These are phyloP conservation scores for Verticillium tricorpus DNA, from an alignment of 2,329 filamentous ascomycete species.

Conservation along the genomic window DNA sequence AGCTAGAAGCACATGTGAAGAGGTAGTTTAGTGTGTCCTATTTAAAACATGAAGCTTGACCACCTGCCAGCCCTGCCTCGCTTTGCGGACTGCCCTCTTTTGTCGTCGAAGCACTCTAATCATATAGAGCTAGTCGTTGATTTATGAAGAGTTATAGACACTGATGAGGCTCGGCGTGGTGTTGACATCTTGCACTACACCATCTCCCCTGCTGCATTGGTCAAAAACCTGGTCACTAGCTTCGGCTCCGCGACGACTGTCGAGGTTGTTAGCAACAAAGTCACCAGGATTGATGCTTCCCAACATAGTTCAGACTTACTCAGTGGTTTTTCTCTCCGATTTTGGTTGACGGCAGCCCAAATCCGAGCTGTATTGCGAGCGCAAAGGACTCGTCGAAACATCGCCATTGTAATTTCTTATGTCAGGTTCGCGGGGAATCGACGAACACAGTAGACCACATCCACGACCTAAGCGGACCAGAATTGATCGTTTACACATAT, in stretches of 20 bases:
- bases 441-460: neutral
- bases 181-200: neutral
- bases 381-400: neutral
- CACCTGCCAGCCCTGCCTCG: no score
- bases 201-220: neutral
- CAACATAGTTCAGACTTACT: neutral
- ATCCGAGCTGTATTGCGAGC: neutral
- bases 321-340: neutral
- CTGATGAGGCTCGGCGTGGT: no score
- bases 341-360: neutral
- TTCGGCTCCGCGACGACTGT: neutral
- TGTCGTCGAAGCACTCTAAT: no score
- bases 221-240: neutral
- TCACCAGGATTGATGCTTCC: no score
- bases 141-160: no score
- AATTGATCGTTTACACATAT: neutral
- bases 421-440: no score
- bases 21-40: no score
- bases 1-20: neutral
- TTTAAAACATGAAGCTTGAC: no score
- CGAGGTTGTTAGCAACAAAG: no score
- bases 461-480: neutral
- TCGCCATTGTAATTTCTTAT: neutral
- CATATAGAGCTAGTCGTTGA: no score
- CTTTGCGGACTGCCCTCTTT: no score